Evolutionary conservation across 192 early-diverging fungal genomes (phyloP).

Genomic region (Backusella parvicylindrica): DNA sequence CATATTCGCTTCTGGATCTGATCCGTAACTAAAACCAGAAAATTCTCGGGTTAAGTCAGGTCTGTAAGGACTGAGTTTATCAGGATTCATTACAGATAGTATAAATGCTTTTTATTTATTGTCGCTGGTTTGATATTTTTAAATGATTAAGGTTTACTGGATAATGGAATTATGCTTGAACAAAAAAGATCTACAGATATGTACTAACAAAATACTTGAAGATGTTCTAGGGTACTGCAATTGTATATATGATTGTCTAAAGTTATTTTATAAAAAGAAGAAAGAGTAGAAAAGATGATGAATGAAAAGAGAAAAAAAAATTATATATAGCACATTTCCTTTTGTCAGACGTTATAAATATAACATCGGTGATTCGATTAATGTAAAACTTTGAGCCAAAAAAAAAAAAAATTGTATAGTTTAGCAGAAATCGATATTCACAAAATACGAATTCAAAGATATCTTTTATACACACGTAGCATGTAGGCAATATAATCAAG

Average conservation of each 20-base stretch:
- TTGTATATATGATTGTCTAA: neutral
- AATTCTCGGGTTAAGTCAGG: conserved; percentile 6
- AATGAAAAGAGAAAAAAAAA: neutral
- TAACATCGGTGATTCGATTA: neutral
- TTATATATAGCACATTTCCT: neutral
- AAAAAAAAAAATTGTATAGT: neutral
- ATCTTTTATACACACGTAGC: neutral
- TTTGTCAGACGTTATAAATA: neutral
- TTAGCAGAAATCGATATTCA: neutral
- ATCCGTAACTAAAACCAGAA: neutral
- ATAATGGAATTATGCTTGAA: neutral
- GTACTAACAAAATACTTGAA: neutral
- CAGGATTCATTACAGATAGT: neutral
- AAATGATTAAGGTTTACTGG: neutral
- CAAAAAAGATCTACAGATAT: too few relatives aligned
- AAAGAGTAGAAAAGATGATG: neutral
- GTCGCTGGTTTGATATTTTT: neutral
- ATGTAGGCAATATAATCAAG: neutral
- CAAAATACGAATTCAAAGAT: neutral
- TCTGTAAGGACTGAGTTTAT: neutral
- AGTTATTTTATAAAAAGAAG: neutral
- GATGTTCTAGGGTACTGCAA: neutral
- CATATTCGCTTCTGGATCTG: conserved; percentile 11
- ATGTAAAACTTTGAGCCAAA: conserved; percentile 1
- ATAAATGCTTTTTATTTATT: neutral